Percentiles rank a stretch among this genome's conserved stretches.
Conservation (phyloP, 2,329 filamentous ascomycete genomes). For the Sporothrix curviconia region DNA sequence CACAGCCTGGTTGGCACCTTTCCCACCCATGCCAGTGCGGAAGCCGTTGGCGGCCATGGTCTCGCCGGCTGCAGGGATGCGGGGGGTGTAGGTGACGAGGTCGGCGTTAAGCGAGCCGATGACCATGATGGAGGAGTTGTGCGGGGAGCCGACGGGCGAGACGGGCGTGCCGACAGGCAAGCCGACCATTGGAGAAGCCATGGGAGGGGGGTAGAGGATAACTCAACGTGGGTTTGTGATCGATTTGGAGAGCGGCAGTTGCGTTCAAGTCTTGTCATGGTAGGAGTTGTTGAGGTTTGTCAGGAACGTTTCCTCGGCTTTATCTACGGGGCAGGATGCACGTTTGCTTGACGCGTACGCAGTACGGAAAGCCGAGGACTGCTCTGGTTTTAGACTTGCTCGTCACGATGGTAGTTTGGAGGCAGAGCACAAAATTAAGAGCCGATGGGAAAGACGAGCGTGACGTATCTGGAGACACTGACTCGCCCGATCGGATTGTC, state of each 20-base stretch:
- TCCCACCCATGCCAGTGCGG: constrained; percentile 75
- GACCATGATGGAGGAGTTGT: constrained; percentile 55
- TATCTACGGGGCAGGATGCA: background rate
- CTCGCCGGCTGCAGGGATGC: constrained; percentile 76
- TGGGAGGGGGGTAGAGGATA: too few relatives aligned
- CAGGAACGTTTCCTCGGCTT: background rate
- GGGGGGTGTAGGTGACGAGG: constrained; percentile 78
- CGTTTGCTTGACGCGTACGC: background rate
- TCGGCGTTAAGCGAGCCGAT: constrained; percentile 93
- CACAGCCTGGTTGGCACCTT: constrained; percentile 92
- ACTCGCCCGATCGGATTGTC: background rate
- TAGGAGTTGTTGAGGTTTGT: background rate
- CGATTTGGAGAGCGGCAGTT: background rate
- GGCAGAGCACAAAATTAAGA: background rate
- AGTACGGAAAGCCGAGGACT: background rate
- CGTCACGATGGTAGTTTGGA: background rate
- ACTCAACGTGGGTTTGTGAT: background rate
- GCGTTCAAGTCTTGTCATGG: background rate
- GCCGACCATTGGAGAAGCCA: background rate
- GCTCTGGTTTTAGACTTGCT: background rate
- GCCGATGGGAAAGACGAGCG: background rate
- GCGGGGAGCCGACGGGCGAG: background rate
- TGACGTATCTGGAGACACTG: background rate
- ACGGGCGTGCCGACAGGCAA: too few relatives aligned
- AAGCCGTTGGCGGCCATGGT: constrained; percentile 77